Base-by-base conservation (phyloP, 106 monocot species). In the Acorus calamus region DNA sequence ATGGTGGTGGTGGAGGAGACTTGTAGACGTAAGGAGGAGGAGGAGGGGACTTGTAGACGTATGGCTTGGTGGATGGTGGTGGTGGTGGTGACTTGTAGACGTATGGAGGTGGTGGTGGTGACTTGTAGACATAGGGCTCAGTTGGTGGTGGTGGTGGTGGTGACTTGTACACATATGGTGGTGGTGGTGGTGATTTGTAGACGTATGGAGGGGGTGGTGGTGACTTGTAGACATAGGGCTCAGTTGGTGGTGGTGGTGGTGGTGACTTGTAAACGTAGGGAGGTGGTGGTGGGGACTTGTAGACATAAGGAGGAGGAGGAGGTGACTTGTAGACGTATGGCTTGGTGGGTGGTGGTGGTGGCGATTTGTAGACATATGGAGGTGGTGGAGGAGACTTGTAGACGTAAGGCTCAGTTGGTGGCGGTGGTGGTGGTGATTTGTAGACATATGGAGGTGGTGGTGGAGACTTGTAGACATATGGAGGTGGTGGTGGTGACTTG, bases 351-450 rank as follows among this genome's bases (percentile, higher is more conserved):
- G 63, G 54, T 10, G 76, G 76, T 5, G 76, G 76, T 3, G 76
- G 76, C 0, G 76, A 73, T 2, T 64, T 52, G 46, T 76, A 76
- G 47, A 69, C 42, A 41, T 76, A 76, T 0, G 70, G 76, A 6
- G 69, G 69, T 47, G 76, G 78, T 3, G 78, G 68, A 6, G 72
- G 78, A n/a, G 78, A 72, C 2, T 67, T 42, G 11, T 78, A 78
- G 7, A 71, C 11, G 44, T 77, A 77, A 0, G 71, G 66, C 0
- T 69, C 64, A 0, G 57, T 11, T 28, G 51, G 64, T 4, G 47
- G n/a, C n/a, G n/a, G 66, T 53, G 69, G n/a, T n/a, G n/a, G n/a
- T n/a, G n/a, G n/a, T n/a, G n/a, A n/a, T n/a, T n/a, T n/a, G n/a
- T n/a, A n/a, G n/a, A n/a, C n/a, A n/a, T n/a, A n/a, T n/a, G n/a